phyloP scores from a whole-genome alignment of 768 basidiomycete species.

The Trametes cubensis region DNA sequence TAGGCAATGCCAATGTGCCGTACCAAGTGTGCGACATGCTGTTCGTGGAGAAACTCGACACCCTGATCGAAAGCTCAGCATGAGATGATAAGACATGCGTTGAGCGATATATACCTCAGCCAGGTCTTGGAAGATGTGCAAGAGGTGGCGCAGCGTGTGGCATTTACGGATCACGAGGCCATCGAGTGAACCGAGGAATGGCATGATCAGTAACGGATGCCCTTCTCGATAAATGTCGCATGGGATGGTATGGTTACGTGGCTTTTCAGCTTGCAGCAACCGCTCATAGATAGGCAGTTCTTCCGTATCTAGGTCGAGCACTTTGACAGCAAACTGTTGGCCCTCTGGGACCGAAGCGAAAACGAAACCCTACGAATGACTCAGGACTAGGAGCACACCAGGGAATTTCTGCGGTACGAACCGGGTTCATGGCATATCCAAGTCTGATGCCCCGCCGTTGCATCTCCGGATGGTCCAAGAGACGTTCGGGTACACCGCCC shows the following conservation, averaged over 20 bases:
- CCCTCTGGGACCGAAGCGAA: not conserved
- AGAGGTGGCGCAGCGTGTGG: not conserved
- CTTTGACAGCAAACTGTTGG: not conserved
- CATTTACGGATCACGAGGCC: too few species aligned
- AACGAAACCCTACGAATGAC: not conserved
- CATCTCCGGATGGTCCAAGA: not conserved
- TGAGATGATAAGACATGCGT: too few species aligned
- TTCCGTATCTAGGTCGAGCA: not conserved
- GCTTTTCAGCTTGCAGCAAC: not conserved
- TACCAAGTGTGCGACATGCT: not conserved
- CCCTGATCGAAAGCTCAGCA: not conserved
- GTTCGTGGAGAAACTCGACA: not conserved
- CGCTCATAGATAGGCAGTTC: not conserved
- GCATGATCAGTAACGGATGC: not conserved
- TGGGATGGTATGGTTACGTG: not conserved
- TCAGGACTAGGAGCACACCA: too few species aligned
- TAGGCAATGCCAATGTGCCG: too few species aligned
- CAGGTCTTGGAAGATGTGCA: not conserved
- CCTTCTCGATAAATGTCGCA: not conserved
- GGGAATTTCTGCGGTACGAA: too few species aligned
- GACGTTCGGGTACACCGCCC: not conserved
- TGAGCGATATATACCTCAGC: not conserved
- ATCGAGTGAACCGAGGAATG: not conserved
- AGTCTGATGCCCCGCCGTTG: not conserved
- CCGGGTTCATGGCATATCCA: too few species aligned